These are phyloP conservation scores for Phytophthora chlamydospora DNA, from an alignment of 352 stramenopile species.

Conservation along the genomic window DNA sequence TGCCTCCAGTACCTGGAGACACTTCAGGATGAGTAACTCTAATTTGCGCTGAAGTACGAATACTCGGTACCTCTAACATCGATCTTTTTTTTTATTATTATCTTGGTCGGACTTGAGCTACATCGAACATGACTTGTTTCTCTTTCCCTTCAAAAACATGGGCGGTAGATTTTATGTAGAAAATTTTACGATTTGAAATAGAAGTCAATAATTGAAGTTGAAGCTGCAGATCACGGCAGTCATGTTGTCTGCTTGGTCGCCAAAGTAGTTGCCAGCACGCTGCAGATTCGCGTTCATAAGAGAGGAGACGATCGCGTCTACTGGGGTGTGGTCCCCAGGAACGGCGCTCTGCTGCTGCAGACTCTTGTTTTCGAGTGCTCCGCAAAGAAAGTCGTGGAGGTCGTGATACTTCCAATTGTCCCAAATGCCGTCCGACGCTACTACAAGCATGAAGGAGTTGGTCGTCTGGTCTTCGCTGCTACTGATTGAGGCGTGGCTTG, in stretches of 20 bases:
- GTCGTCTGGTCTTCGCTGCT: conserved; percentile 8
- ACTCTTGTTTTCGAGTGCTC: conserved; percentile 11
- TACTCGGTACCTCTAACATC: too few species aligned
- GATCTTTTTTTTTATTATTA: too few species aligned
- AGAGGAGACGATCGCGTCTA: conserved; percentile 39
- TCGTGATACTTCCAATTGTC: conserved; percentile 91
- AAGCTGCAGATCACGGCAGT: conserved; percentile 76
- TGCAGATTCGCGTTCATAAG: conserved; percentile 74
- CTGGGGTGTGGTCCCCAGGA: conserved; percentile 1
- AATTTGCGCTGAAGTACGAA: too few species aligned
- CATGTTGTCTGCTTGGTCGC: conserved; percentile 91
- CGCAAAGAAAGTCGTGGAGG: conserved; percentile 54
- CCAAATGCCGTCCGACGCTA: conserved; percentile 88
- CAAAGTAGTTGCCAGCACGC: conserved; percentile 71
- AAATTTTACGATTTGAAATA: too few species aligned
- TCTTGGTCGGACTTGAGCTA: too few species aligned
- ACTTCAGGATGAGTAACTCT: too few species aligned
- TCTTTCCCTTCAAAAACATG: too few species aligned
- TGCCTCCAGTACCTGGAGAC: too few species aligned
- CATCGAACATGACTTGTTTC: too few species aligned
- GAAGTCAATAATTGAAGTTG: conserved; percentile 18
- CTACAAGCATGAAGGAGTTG: conserved; percentile 55
- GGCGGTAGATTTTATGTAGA: too few species aligned
- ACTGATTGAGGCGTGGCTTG: conserved; percentile 2
- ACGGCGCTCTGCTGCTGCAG: conserved; percentile 12